phyloP scores from a whole-genome alignment of 176 grass and related monocot genomes.

The Thalia dealbata region DNA sequence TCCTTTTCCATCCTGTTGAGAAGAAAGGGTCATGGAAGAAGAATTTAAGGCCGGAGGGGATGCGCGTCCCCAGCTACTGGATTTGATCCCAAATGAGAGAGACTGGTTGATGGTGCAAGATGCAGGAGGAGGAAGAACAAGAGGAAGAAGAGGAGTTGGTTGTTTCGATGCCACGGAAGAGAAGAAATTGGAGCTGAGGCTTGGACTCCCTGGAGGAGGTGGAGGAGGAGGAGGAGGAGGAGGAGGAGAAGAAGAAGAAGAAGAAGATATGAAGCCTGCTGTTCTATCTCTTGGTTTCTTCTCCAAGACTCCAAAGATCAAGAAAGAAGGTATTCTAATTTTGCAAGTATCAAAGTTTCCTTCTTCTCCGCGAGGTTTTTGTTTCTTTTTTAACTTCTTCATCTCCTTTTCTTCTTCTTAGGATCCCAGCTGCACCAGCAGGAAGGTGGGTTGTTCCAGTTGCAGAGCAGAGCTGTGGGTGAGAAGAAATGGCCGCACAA shows the following conservation, averaged over 20 bases:
- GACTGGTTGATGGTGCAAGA: slow-evolving; percentile 31
- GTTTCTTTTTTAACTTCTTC: not conserved
- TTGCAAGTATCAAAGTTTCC: slow-evolving; percentile 9
- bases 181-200: slow-evolving; percentile 67
- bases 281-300: slow-evolving; percentile 48
- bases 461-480: slow-evolving; percentile 27
- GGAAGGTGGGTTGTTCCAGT: slow-evolving; percentile 16
- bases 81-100: slow-evolving; percentile 70
- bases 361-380: slow-evolving; percentile 10
- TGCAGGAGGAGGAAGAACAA: slow-evolving; percentile 14
- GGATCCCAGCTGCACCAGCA: slow-evolving; percentile 38
- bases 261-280: slow-evolving; percentile 26
- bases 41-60: slow-evolving; percentile 25
- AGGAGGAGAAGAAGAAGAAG: slow-evolving; percentile 34
- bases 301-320: slow-evolving; percentile 26
- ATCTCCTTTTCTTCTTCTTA: slow-evolving; percentile 18
- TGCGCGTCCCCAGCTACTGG: slow-evolving; percentile 43
- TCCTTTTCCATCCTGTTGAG: slow-evolving; percentile 7
- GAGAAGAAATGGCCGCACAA: slow-evolving; percentile 34
- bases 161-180: slow-evolving; percentile 40
- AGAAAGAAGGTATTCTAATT: slow-evolving; percentile 32
- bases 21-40: slow-evolving; percentile 48
- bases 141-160: not conserved
- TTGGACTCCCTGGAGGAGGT: slow-evolving; percentile 56
- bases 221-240: slow-evolving; percentile 25